Conservation (phyloP, 768 basidiomycete genomes). For the Sporobolomyces pararoseus region DNA sequence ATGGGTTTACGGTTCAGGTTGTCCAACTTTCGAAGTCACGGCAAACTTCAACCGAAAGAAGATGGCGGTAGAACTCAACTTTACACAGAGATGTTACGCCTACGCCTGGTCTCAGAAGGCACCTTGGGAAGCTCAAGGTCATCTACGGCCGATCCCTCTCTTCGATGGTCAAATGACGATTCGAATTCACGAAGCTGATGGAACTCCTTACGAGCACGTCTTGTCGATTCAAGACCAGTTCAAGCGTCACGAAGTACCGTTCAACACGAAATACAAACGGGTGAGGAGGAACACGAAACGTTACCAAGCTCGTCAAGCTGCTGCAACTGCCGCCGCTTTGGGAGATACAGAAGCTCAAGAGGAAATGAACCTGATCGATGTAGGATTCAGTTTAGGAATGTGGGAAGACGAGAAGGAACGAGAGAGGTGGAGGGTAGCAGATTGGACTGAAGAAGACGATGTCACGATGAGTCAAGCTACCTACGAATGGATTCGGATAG, state of each 20-base stretch:
- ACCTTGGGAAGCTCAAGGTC: slow-evolving; percentile 42
- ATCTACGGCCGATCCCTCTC: slow-evolving; percentile 63
- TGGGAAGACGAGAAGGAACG: slow-evolving; percentile 91
- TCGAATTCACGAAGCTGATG: slow-evolving; percentile 97
- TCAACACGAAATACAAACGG: slow-evolving; percentile 97
- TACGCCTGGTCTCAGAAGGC: slow-evolving; percentile 34
- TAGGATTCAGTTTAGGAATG: slow-evolving; percentile 85
- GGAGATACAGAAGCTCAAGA: slow-evolving; percentile 88
- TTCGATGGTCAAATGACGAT: slow-evolving; percentile 99
- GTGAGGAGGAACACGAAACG: slow-evolving; percentile 92
- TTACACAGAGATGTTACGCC: slow-evolving; percentile 83
- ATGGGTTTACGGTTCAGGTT: slow-evolving; percentile 97
- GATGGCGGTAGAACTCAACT: slow-evolving; percentile 94
- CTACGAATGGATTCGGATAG: slow-evolving; percentile 99
- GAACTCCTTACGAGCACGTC: slow-evolving; percentile 97
- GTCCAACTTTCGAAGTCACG: slow-evolving; percentile 81
- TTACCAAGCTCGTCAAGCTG: slow-evolving; percentile 87
- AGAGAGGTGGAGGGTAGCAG: slow-evolving; percentile 91
- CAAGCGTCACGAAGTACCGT: slow-evolving; percentile 96
- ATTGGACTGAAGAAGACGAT: slow-evolving; percentile 97
- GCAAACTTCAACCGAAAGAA: slow-evolving; percentile 95
- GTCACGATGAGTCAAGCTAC: slow-evolving; percentile 79
- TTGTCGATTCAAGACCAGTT: slow-evolving; percentile 79
- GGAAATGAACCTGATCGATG: slow-evolving; percentile 80
- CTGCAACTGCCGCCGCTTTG: slow-evolving; percentile 70